These are phyloP conservation scores for Colletotrichum falcatum DNA, from an alignment of 2,329 filamentous ascomycete species.

Conservation along the genomic window DNA sequence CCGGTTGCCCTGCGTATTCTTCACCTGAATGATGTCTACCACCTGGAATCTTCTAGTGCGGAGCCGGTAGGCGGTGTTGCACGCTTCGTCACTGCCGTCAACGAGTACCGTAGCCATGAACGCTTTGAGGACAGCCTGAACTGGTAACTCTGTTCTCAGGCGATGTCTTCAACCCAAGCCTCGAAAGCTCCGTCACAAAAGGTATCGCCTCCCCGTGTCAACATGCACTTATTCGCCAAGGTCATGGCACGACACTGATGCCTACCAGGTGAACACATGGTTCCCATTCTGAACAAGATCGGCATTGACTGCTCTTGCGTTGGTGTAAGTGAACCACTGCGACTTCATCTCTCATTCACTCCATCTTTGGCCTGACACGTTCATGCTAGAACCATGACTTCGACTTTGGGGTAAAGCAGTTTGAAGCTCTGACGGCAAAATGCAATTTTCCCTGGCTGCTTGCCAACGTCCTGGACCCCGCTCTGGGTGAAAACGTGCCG, in stretches of 20 bases:
- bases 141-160: slow-evolving; percentile 88
- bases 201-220: slow-evolving; percentile 56
- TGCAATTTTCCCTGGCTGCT: slow-evolving; percentile 92
- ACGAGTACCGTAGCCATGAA: slow-evolving; percentile 76
- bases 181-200: slow-evolving; percentile 91
- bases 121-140: slow-evolving; percentile 71
- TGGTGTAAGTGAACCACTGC: slow-evolving; percentile 67
- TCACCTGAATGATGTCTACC: slow-evolving; percentile 96
- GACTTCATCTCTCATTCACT: slow-evolving; percentile 13
- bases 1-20: slow-evolving; percentile 81
- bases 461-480: slow-evolving; percentile 88
- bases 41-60: slow-evolving; percentile 79
- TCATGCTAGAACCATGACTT: slow-evolving; percentile 82
- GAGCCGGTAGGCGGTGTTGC: slow-evolving; percentile 87
- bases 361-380: slow-evolving; percentile 32
- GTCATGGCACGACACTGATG: background rate
- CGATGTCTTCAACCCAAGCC: slow-evolving; percentile 90
- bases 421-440: slow-evolving; percentile 76
- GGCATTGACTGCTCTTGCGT: slow-evolving; percentile 85
- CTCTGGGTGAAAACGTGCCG: slow-evolving; percentile 78
- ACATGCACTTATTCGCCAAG: background rate
- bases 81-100: slow-evolving; percentile 82
- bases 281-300: slow-evolving; percentile 82
- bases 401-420: slow-evolving; percentile 89
- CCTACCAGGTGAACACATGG: slow-evolving; percentile 81